phyloP scores from a whole-genome alignment of 805 yeast genomes.

The Yamadazyma takamatsuzukensis region DNA sequence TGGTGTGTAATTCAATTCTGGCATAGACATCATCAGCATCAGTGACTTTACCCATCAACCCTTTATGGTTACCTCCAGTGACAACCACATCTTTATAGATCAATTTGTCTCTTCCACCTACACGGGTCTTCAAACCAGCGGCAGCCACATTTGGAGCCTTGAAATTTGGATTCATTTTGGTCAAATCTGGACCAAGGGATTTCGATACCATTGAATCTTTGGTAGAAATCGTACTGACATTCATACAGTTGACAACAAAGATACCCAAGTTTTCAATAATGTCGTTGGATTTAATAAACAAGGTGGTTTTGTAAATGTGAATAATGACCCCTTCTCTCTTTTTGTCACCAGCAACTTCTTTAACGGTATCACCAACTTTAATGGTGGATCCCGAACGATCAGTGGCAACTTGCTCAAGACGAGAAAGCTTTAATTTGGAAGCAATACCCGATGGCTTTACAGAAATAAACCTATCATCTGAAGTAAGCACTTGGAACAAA shows the following conservation, averaged over 20 bases:
- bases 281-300: conserved; percentile 79
- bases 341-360: conserved; percentile 61
- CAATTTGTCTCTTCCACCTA: conserved; percentile 76
- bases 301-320: conserved; percentile 75
- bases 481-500: conserved; percentile 71
- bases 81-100: conserved; percentile 82
- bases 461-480: conserved; percentile 72
- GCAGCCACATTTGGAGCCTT: conserved; percentile 49
- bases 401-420: conserved; percentile 76
- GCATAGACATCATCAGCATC: conserved; percentile 93
- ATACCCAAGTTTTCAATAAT: conserved; percentile 86
- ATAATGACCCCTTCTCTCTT: conserved; percentile 84
- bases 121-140: conserved; percentile 44
- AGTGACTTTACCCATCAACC: conserved; percentile 86
- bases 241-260: conserved; percentile 71
- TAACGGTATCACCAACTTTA: conserved; percentile 88
- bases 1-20: conserved; percentile 90
- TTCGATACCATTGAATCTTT: conserved; percentile 67
- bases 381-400: conserved; percentile 83
- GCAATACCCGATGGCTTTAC: conserved; percentile 81
- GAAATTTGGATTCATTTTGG: conserved; percentile 81
- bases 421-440: conserved; percentile 61
- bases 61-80: conserved; percentile 90
- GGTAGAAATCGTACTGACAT: conserved; percentile 79
- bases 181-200: conserved; percentile 60